A percentile compares a stretch with the other conserved stretches of the same genome.
phyloP scores from a whole-genome alignment of 2,329 filamentous ascomycete species.

The Zalaria sp. region DNA sequence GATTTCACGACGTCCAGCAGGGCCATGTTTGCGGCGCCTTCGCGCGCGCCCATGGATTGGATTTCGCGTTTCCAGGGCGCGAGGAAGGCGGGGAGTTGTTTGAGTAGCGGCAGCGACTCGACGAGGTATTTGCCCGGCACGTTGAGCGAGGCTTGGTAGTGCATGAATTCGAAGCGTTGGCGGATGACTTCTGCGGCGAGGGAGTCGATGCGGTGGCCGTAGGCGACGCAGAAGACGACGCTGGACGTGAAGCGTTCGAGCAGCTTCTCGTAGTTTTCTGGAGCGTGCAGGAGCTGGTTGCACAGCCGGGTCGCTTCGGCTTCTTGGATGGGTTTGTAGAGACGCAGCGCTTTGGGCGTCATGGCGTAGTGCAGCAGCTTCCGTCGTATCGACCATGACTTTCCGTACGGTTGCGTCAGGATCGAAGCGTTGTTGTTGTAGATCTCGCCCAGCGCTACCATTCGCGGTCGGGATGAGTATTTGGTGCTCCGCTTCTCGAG shows the following conservation, averaged over 20 bases:
- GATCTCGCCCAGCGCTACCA: slow-evolving; percentile 32
- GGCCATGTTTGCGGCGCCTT: slow-evolving; percentile 27
- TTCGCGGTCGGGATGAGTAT: slow-evolving; percentile 29
- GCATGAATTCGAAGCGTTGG: slow-evolving; percentile 34
- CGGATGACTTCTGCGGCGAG: slow-evolving; percentile 32
- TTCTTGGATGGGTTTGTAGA: slow-evolving; percentile 35
- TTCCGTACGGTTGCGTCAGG: slow-evolving; percentile 35
- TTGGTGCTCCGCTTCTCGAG: slow-evolving; percentile 32
- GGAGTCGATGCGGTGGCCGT: slow-evolving; percentile 36
- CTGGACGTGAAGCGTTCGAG: slow-evolving; percentile 35
- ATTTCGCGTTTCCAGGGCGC: slow-evolving; percentile 35
- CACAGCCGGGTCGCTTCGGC: slow-evolving; percentile 34
- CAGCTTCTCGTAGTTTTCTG: slow-evolving; percentile 29
- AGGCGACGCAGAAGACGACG: slow-evolving; percentile 37
- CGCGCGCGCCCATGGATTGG: slow-evolving; percentile 21
- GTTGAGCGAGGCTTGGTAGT: slow-evolving; percentile 33
- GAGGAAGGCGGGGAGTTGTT: slow-evolving; percentile 28
- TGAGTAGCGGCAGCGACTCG: slow-evolving; percentile 30
- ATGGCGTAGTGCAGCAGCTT: slow-evolving; percentile 30
- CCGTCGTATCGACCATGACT: slow-evolving; percentile 30
- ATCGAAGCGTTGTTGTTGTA: slow-evolving; percentile 30
- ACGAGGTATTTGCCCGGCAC: slow-evolving; percentile 31
- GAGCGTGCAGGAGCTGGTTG: slow-evolving; percentile 25
- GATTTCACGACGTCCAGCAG: slow-evolving; percentile 26
- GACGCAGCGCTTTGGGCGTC: slow-evolving; percentile 26